These are phyloP conservation scores for Phytophthora gonapodyides DNA, from an alignment of 352 stramenopile species.

Conservation along the genomic window DNA sequence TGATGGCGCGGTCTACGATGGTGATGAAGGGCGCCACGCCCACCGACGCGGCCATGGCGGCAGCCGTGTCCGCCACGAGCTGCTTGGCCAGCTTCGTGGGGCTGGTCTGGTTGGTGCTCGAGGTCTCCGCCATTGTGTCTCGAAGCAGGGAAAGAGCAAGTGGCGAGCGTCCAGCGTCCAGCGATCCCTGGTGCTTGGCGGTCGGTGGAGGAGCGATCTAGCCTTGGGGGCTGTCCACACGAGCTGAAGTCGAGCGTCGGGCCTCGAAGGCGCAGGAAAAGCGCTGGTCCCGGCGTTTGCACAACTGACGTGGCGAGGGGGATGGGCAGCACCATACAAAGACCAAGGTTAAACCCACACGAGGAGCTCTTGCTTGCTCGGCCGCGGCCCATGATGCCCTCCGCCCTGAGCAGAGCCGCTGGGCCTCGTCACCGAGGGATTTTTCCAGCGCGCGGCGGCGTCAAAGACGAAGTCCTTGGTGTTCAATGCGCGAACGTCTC, in stretches of 20 bases:
- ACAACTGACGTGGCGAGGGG: conserved; percentile 30
- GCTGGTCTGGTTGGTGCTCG: conserved; percentile 16
- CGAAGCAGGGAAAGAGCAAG: conserved; percentile 28
- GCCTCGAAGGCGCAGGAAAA: conserved; percentile 29
- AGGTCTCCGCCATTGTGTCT: conserved; percentile 32
- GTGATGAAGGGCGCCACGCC: conserved; percentile 88
- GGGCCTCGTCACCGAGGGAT: conserved; percentile 16
- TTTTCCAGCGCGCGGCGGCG: neutral
- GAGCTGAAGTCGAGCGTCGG: conserved; percentile 27
- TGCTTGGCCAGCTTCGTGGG: conserved; percentile 48
- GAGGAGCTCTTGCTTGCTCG: conserved; percentile 1
- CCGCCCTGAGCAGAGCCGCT: conserved; percentile 16
- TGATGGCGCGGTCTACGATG: conserved; percentile 89
- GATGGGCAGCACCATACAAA: conserved; percentile 30
- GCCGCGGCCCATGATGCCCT: conserved; percentile 3
- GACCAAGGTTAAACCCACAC: conserved; percentile 12
- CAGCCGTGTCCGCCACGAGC: conserved; percentile 61
- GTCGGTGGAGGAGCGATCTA: no score
- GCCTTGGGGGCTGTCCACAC: conserved; percentile 18
- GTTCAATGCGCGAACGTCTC: neutral
- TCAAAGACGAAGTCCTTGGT: conserved; percentile 4
- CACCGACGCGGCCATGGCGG: conserved; percentile 68
- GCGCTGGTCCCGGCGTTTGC: conserved; percentile 18
- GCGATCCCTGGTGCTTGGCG: neutral
- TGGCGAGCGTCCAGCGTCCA: conserved; percentile 7